Evolutionary conservation across 805 yeast species (phyloP).

Genomic region (Jamesozyma hellenica): DNA sequence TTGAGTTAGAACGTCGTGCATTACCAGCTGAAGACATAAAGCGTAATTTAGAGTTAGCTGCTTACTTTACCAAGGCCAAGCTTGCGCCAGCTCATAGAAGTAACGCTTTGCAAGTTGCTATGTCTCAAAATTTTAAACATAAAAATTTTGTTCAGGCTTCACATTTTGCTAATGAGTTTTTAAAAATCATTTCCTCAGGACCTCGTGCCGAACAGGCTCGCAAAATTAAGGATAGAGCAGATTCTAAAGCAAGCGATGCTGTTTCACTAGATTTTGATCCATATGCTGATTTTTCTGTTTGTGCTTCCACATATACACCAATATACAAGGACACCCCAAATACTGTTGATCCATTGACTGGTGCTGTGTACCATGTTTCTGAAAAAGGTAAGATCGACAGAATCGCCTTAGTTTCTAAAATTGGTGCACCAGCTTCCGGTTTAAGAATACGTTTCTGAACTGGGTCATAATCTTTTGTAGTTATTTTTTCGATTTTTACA

Average conservation of each 20-base stretch:
- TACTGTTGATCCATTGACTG: conserved; percentile 75
- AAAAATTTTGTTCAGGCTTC: conserved; percentile 86
- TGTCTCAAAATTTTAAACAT: conserved; percentile 81
- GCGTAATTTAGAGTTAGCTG: conserved; percentile 88
- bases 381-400: conserved; percentile 72
- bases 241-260: conserved; percentile 72
- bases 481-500: too few relatives aligned
- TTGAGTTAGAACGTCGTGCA: conserved; percentile 81
- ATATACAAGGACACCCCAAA: conserved; percentile 65
- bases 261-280: conserved; percentile 88
- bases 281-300: conserved; percentile 80
- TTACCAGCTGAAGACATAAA: conserved; percentile 61
- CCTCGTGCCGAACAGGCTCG: conserved; percentile 82
- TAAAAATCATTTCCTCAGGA: conserved; percentile 60
- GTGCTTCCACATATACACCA: conserved; percentile 81
- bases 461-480: neutral
- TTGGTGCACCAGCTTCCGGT: conserved; percentile 92
- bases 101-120: conserved; percentile 88
- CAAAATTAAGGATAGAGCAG: conserved; percentile 72
- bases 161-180: conserved; percentile 76
- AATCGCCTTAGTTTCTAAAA: conserved; percentile 63
- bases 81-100: conserved; percentile 75
- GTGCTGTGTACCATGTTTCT: conserved; percentile 71
- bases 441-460: conserved; percentile 39
- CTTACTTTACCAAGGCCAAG: conserved; percentile 82